Percentiles rank a stretch among this genome's conserved stretches.
phyloP scores from a whole-genome alignment of 192 early-diverging fungal genomes.

The Backusella westeae region DNA sequence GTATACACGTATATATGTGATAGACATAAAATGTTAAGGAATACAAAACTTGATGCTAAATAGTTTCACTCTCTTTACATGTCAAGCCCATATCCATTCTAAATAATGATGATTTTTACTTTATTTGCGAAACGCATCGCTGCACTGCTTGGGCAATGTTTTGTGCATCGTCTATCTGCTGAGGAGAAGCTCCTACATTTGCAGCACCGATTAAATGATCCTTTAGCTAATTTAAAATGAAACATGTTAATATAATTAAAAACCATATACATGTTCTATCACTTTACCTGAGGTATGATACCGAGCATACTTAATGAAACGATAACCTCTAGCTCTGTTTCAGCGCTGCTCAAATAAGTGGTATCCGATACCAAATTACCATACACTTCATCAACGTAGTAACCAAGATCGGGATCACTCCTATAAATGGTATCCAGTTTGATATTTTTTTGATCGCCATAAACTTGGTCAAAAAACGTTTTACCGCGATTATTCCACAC shows the following conservation, averaged over 20 bases:
- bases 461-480: neutral
- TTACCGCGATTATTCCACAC: neutral
- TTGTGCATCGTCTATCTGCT: conserved; percentile 11
- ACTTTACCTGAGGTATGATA: conserved; percentile 17
- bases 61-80: neutral
- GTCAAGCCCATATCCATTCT: neutral
- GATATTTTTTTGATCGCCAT: neutral
- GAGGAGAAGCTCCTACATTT: conserved; percentile 20
- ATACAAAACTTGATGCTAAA: neutral
- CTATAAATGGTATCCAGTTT: neutral
- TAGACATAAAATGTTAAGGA: neutral
- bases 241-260: neutral
- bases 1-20: neutral
- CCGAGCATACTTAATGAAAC: neutral
- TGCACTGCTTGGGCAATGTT: conserved; percentile 1
- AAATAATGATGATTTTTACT: neutral
- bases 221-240: conserved; percentile 13
- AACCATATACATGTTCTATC: neutral
- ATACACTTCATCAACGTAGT: conserved; percentile 14
- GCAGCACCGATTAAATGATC: conserved; percentile 20
- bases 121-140: neutral
- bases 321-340: conserved; percentile 16
- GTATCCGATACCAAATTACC: conserved; percentile 20
- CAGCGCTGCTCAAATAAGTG: neutral
- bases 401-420: neutral